A percentile compares a stretch with the other conserved stretches of the same genome.
These are phyloP conservation scores for Pichia sp. DNA, from an alignment of 1,139 yeast species.

Conservation along the genomic window DNA sequence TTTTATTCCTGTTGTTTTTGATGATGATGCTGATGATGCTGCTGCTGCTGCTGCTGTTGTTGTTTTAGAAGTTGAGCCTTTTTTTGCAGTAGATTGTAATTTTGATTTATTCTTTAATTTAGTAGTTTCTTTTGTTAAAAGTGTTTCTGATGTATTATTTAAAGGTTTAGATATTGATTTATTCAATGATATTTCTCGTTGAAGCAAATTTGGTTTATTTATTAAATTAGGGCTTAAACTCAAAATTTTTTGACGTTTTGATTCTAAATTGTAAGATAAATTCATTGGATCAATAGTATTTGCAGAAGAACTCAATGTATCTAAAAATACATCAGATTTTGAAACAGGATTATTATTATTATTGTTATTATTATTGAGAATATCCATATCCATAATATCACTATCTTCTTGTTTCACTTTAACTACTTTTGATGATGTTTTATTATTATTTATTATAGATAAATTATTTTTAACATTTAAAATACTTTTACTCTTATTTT, in stretches of 20 bases:
- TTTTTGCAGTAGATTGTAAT: too few species aligned
- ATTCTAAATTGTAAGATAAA: constrained; percentile 27
- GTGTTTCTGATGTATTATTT: too few species aligned
- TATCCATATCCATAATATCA: background rate
- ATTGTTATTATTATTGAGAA: too few species aligned
- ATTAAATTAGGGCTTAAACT: constrained; percentile 2
- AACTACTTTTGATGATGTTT: too few species aligned
- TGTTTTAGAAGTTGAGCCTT: too few species aligned
- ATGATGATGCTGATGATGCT: background rate
- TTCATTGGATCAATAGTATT: constrained; percentile 32
- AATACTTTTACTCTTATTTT: too few species aligned
- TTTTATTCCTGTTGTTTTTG: background rate
- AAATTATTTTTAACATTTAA: too few species aligned
- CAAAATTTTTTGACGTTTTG: constrained; percentile 24
- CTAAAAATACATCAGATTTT: background rate
- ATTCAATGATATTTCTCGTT: background rate
- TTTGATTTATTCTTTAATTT: too few species aligned
- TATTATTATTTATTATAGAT: too few species aligned
- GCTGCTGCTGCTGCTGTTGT: too few species aligned
- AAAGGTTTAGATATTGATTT: background rate
- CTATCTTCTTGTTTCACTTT: background rate
- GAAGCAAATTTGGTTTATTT: background rate
- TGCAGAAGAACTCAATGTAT: constrained; percentile 11
- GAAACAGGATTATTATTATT: background rate
- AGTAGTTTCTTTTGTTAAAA: too few species aligned